Conservation (phyloP, 805 yeast genomes). For the Priceomyces carsonii region DNA sequence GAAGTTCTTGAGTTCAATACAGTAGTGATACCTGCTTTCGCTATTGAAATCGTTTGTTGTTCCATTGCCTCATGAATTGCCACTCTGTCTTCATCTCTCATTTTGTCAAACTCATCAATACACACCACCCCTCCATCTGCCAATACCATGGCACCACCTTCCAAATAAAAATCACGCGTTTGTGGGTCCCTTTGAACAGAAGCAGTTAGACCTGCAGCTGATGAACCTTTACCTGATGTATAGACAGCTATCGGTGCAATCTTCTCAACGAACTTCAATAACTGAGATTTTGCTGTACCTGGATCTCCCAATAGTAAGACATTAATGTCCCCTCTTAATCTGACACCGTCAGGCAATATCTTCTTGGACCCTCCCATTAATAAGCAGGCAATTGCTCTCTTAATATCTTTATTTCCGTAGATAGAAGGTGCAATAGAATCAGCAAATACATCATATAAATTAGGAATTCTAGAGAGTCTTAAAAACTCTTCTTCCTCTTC, state of each 20-base stretch:
- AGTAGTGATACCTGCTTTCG: constrained; percentile 98
- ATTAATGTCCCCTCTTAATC: constrained; percentile 95
- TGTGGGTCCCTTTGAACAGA: constrained; percentile 90
- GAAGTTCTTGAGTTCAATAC: constrained; percentile 94
- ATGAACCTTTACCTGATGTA: constrained; percentile 98
- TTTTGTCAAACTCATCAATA: constrained; percentile 98
- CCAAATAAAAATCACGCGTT: constrained; percentile 89
- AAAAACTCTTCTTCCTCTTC: constrained; percentile 93
- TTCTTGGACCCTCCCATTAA: constrained; percentile 94
- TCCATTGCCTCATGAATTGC: constrained; percentile 99
- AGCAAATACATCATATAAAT: constrained; percentile 82
- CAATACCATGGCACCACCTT: constrained; percentile 99
- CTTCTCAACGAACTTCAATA: constrained; percentile 92
- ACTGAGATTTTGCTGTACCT: constrained; percentile 97
- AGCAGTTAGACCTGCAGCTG: constrained; percentile 99
- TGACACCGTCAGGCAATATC: constrained; percentile 90
- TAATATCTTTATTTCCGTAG: constrained; percentile 90
- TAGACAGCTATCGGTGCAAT: constrained; percentile 93
- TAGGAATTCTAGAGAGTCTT: constrained; percentile 76
- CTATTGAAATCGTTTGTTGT: constrained; percentile 97
- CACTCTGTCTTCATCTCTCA: constrained; percentile 98
- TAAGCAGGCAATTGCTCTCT: constrained; percentile 88
- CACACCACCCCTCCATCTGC: constrained; percentile 99
- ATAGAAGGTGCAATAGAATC: constrained; percentile 94
- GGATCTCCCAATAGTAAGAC: constrained; percentile 95